phyloP scores from a whole-genome alignment of 148 eudicot genomes.

The Spergularia bocconei region DNA sequence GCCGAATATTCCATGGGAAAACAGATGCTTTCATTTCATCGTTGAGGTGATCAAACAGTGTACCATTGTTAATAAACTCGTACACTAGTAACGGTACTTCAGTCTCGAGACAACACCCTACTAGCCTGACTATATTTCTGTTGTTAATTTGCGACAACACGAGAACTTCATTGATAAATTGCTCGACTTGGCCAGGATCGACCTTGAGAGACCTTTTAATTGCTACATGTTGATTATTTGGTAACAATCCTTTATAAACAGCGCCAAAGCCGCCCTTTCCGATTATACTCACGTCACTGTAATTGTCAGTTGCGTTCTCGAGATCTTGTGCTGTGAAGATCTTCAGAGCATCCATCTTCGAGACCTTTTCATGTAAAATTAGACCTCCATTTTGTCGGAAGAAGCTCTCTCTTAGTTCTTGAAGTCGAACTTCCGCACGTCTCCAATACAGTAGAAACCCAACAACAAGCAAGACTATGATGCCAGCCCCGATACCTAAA shows the following conservation, averaged over 20 bases:
- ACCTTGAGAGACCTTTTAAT: slow-evolving; percentile 25
- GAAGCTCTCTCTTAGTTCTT: slow-evolving; percentile 12
- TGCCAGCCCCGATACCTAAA: slow-evolving; percentile 19
- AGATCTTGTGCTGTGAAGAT: slow-evolving; percentile 24
- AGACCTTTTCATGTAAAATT: slow-evolving; percentile 21
- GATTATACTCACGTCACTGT: slow-evolving; percentile 12
- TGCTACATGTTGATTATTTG: slow-evolving; percentile 25
- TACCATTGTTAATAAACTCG: slow-evolving; percentile 27
- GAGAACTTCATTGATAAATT: slow-evolving; percentile 29
- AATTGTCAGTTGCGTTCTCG: slow-evolving; percentile 22
- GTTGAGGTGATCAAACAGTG: slow-evolving; percentile 25
- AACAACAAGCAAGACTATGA: slow-evolving; percentile 10
- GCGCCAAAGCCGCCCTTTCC: slow-evolving; percentile 31
- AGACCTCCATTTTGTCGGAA: slow-evolving; percentile 29
- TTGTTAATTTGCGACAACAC: slow-evolving; percentile 29
- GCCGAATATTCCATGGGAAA: slow-evolving; percentile 18
- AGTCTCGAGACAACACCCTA: slow-evolving; percentile 29
- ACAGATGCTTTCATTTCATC: slow-evolving; percentile 10
- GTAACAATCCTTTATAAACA: no score
- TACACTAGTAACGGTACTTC: slow-evolving; percentile 28
- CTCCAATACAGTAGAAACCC: slow-evolving; percentile 16
- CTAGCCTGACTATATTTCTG: slow-evolving; percentile 23
- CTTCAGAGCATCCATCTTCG: slow-evolving; percentile 6
- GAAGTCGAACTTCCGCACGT: not conserved
- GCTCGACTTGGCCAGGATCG: slow-evolving; percentile 24